Percentiles rank a stretch among this genome's conserved stretches.
Conservation (phyloP, 129 eudicot genomes). For the Tanacetum coccineum region DNA sequence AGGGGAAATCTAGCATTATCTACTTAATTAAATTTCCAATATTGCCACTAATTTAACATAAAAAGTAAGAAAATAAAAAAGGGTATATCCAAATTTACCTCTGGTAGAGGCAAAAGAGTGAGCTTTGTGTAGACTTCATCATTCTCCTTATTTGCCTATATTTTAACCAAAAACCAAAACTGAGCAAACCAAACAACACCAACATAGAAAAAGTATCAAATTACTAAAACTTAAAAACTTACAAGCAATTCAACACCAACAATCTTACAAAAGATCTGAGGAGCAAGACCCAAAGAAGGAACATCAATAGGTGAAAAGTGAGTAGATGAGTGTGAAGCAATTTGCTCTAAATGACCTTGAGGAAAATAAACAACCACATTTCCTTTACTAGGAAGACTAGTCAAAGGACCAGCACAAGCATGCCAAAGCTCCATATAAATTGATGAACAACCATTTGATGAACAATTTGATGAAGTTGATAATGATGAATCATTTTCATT, state of each 20-base stretch:
- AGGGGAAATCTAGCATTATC: conserved; percentile 3
- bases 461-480: conserved; percentile 47
- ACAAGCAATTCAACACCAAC: conserved; percentile 81
- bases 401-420: conserved; percentile 97
- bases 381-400: conserved; percentile 68
- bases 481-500: conserved; percentile 36
- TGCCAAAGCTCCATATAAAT: conserved; percentile 81
- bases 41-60: conserved; percentile 6
- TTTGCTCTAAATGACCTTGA: conserved; percentile 86
- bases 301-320: conserved; percentile 60
- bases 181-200: conserved; percentile 9
- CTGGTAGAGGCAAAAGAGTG: conserved; percentile 68
- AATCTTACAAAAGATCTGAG: conserved; percentile 85
- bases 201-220: not conserved
- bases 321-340: conserved; percentile 51
- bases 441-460: conserved; percentile 35
- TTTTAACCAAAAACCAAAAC: conserved; percentile 7
- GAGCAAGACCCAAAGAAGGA: conserved; percentile 65
- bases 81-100: conserved; percentile 40
- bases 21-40: not conserved
- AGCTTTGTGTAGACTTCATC: conserved; percentile 89
- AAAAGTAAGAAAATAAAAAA: not conserved
- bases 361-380: conserved; percentile 88
- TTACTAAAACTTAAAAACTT: conserved; percentile 22
- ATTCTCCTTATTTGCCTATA: conserved; percentile 82